Evolutionary conservation across 2,329 filamentous ascomycete species (phyloP), one percentile per base, ranked within the genome.

Genomic region (Rhinocladiella mackenziei): DNA sequence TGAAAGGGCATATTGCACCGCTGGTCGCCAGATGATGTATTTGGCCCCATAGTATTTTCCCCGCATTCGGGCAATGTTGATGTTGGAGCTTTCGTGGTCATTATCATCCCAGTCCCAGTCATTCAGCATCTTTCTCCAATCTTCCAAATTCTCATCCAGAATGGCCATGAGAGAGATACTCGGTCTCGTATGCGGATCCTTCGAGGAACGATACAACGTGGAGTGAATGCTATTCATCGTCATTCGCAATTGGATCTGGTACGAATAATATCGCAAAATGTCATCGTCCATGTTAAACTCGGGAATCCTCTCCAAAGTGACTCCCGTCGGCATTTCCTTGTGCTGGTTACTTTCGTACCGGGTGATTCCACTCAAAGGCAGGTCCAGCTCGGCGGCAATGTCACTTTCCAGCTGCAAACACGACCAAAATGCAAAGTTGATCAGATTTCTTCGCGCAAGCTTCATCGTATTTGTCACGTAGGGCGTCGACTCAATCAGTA

Each of bases 31-130:
- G 18, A 91, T 89, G 60, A 97, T 89, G 51, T 94, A 89, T 53
- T 84, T 79, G 0, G 88, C 89, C 14, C 92, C 92, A 73, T 91
- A 97, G 65, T 92, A 97, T 64, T 98, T 97, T 10, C 86, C 92
- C 30, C 91, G 82, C 50, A 97, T 73, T 15, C 92, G 80, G 22
- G 91, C 91, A 9, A 80, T 74, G 11, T 96, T 80, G 48, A 97
- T 89, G 36, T 95, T 81, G 0, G 60, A 64, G 0, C 89, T 78
- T 1, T 88, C 87, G 3, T 74, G 73, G 42, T 94, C 86, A 2
- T 73, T 65, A 48, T 88, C 84, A 2, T 75, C 62, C 72, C 84
- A 86, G 43, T 66, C 65, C 76, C 54, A 56, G 22, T 63, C 52
- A 0, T 74, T 74, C 4, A 80, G 65, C 9, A 68, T 65, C n/a